A percentile compares a stretch with the other conserved stretches of the same genome.
These are phyloP conservation scores for Fusarium hainanense DNA, from an alignment of 2,329 filamentous ascomycete genomes.

Conservation along the genomic window DNA sequence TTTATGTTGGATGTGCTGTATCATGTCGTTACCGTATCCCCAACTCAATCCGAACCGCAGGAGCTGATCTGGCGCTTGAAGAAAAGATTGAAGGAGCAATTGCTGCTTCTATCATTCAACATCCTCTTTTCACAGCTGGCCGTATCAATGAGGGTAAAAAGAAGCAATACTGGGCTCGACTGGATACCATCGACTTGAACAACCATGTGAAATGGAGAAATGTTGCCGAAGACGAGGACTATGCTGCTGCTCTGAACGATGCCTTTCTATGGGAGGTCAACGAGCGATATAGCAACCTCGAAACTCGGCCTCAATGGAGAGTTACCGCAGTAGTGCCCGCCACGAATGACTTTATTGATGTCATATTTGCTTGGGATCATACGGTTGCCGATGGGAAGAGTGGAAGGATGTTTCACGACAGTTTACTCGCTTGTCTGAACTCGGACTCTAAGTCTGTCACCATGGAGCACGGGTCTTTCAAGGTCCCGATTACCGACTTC, in stretches of 20 bases:
- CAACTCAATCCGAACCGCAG: neutral
- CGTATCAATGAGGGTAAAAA: neutral
- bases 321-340: neutral
- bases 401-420: conserved; percentile 16
- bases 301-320: conserved; percentile 12
- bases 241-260: neutral
- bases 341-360: conserved; percentile 1
- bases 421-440: conserved; percentile 6
- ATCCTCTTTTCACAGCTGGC: conserved; percentile 13
- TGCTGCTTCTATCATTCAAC: neutral
- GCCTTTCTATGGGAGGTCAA: conserved; percentile 12
- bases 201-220: conserved; percentile 22
- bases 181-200: conserved; percentile 11
- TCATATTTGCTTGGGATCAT: conserved; percentile 31
- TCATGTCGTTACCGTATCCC: conserved; percentile 19
- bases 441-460: fast-evolving
- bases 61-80: neutral
- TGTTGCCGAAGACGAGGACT: neutral
- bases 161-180: conserved; percentile 14
- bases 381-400: conserved; percentile 24
- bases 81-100: conserved; percentile 8
- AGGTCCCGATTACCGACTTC: neutral
- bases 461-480: conserved; percentile 1
- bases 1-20: conserved; percentile 15
- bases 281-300: conserved; percentile 1